These are phyloP conservation scores for Fragaria ananassa DNA, from an alignment of 306 rosid genomes.

Conservation along the genomic window DNA sequence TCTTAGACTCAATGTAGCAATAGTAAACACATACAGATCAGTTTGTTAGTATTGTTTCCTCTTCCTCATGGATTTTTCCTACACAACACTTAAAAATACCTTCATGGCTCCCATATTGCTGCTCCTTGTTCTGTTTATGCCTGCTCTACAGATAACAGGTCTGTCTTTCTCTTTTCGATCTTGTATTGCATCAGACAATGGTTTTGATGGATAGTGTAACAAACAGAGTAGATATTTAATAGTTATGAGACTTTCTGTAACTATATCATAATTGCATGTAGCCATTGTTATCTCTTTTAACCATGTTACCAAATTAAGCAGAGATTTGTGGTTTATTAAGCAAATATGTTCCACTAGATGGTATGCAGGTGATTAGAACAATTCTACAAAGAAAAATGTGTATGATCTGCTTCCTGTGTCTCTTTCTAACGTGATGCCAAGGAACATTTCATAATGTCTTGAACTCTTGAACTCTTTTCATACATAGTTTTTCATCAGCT, in stretches of 20 bases:
- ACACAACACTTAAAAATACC: background rate
- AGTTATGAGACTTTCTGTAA: background rate
- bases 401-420: no score
- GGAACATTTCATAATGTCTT: no score
- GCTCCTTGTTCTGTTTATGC: slow-evolving; percentile 19
- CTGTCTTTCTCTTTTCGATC: background rate
- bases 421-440: background rate
- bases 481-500: background rate
- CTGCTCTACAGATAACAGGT: slow-evolving; percentile 23
- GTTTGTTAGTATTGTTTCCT: no score
- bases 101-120: slow-evolving; percentile 15
- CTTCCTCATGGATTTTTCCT: background rate
- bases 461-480: no score
- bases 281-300: no score
- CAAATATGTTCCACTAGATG: background rate
- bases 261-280: no score
- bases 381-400: no score
- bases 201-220: background rate
- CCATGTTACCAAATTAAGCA: background rate
- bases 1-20: background rate
- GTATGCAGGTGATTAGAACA: no score
- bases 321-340: background rate
- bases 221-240: background rate
- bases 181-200: background rate
- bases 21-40: background rate